Base-by-base conservation (phyloP, 176 grass and related monocot species). In the Themeda triandra region DNA sequence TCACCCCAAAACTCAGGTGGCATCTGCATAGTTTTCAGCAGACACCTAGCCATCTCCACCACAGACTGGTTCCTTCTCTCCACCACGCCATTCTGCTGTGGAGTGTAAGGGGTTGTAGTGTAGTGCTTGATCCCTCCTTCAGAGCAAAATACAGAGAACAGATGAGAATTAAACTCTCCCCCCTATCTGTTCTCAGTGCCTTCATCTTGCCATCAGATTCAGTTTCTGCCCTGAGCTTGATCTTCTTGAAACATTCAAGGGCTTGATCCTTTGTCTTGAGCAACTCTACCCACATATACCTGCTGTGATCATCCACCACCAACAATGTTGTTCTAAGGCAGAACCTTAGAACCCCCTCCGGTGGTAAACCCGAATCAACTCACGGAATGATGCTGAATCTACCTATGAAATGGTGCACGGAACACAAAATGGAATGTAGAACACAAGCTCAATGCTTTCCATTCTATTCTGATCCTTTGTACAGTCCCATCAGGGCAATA, bases 231-330 rank as follows among this genome's bases (percentile, higher is more conserved):
- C 54, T 59, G 1, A 17, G 0, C 7, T 59, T 59, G 23, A 59
- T 59, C 0, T 59, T 59, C 0, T 18, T 7, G 12, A 73, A 3
- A 2, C 13, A 1, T 0, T 15, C 25, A 0, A 18, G 8, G 0
- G 71, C 44, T 4, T 73, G 42, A 9, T 48, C 27, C 24, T 73
- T 48, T 5, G 14, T 19, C 1, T 4, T 8, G 1, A 73, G 27
- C 2, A 73, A 3, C 0, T 8, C 5, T 0, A 73, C 3, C 42
- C 42, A 73, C 71, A 73, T 49, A 8, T 15, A 49, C 3, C 71
- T 48, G 2, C 11, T 49, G 13, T 18, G 0, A 2, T 73, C 71
- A 19, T 49, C 44, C 0, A 73, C 71, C 0, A 49, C 25, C 5
- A 73, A 6, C 2, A 51, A 23, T n/a, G n/a, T n/a, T n/a, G n/a